These are phyloP conservation scores for Petasospora fabianii DNA, from an alignment of 1,139 yeast species.

Conservation along the genomic window DNA sequence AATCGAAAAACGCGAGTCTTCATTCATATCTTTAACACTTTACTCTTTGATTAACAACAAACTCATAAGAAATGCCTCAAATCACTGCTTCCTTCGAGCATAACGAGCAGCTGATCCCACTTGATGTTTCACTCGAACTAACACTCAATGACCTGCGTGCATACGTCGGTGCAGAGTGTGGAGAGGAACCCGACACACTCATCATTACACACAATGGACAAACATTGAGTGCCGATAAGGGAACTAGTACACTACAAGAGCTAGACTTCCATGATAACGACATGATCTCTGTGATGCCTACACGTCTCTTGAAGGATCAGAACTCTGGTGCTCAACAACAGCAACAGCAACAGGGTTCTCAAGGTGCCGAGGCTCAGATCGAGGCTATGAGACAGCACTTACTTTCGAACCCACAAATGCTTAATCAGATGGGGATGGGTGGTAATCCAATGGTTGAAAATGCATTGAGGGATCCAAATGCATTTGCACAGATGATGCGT, in stretches of 20 bases:
- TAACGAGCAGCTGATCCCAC: conserved; percentile 22
- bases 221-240: conserved; percentile 30
- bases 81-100: conserved; percentile 20
- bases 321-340: conserved; percentile 3
- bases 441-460: background rate
- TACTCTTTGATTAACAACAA: background rate
- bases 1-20: background rate
- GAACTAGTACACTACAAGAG: conserved; percentile 38
- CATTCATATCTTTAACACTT: background rate
- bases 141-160: conserved; percentile 68
- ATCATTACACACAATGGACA: conserved; percentile 40
- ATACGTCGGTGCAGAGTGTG: conserved; percentile 71
- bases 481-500: background rate
- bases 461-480: background rate
- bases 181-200: conserved; percentile 36
- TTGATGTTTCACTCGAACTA: conserved; percentile 53
- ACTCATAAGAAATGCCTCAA: conserved; percentile 16
- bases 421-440: background rate
- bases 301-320: conserved; percentile 18
- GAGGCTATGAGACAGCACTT: conserved; percentile 39
- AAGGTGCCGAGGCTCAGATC: background rate
- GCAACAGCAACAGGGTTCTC: background rate
- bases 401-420: conserved; percentile 34
- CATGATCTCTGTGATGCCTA: conserved; percentile 42
- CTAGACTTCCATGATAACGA: conserved; percentile 55